phyloP scores from a whole-genome alignment of 2,329 filamentous ascomycete genomes.

The Pyricularia pennisetigena region DNA sequence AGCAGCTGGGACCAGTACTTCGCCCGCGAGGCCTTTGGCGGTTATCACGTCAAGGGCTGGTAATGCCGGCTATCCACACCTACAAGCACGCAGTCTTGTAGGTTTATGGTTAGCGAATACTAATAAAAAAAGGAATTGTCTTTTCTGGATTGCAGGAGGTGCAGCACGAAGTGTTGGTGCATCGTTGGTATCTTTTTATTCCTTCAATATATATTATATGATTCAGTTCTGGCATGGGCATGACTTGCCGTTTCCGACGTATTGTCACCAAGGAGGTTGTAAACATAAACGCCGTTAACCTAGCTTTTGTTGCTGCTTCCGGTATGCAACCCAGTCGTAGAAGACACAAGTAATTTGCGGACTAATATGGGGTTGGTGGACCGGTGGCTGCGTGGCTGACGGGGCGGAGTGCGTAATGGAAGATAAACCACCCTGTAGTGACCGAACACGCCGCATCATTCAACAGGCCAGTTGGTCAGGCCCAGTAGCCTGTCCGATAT shows the following conservation, averaged over 20 bases:
- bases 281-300: not conserved
- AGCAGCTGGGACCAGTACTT: conserved; percentile 82
- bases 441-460: too few species aligned
- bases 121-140: too few species aligned
- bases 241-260: not conserved
- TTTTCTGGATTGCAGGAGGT: not conserved
- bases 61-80: conserved; percentile 27
- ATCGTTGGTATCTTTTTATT: not conserved
- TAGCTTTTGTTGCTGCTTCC: not conserved
- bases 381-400: too few species aligned
- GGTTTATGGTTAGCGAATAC: too few species aligned
- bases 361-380: too few species aligned
- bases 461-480: too few species aligned
- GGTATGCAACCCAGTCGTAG: not conserved
- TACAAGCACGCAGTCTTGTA: too few species aligned
- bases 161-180: not conserved
- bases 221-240: not conserved
- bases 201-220: not conserved
- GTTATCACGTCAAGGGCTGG: conserved; percentile 83
- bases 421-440: too few species aligned
- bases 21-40: conserved; percentile 55
- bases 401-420: too few species aligned
- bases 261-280: not conserved
- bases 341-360: too few species aligned
- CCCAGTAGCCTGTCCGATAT: too few species aligned